Percentiles rank a stretch among this genome's conserved stretches.
phyloP scores from a whole-genome alignment of 2,329 filamentous ascomycete genomes.

The Arthrocladium fulminans region DNA sequence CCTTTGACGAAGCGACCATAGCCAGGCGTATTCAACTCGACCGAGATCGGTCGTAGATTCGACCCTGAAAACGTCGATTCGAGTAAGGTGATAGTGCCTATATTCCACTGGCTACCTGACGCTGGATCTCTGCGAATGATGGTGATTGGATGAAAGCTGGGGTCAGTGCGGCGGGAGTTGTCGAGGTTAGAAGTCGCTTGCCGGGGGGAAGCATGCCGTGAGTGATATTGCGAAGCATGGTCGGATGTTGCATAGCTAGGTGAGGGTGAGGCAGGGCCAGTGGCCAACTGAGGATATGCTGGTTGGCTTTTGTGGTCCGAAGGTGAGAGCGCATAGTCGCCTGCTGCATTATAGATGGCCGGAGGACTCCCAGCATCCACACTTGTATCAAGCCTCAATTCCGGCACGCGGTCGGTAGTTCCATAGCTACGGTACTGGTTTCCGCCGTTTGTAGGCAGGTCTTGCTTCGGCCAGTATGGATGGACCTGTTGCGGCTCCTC shows the following conservation, averaged over 20 bases:
- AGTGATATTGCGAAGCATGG: not conserved
- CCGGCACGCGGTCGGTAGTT: not conserved
- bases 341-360: not conserved
- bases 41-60: slow-evolving; percentile 30
- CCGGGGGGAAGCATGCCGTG: not conserved
- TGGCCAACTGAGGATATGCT: not conserved
- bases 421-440: not conserved
- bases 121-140: slow-evolving; percentile 66
- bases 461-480: not conserved
- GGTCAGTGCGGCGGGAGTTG: not conserved
- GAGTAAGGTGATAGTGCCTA: slow-evolving; percentile 52
- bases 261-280: not conserved
- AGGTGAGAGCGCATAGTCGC: slow-evolving; percentile 5
- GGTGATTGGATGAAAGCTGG: slow-evolving; percentile 31
- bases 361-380: not conserved
- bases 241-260: not conserved
- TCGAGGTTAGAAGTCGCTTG: not conserved
- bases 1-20: slow-evolving; percentile 49
- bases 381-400: not conserved
- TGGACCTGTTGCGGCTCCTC: not conserved
- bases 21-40: slow-evolving; percentile 52
- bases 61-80: slow-evolving; percentile 8
- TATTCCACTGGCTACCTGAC: slow-evolving; percentile 64
- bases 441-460: not conserved
- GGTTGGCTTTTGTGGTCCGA: not conserved